Evolutionary conservation across 345 rosid genomes (phyloP).

Genomic region (Jatropha curcas): DNA sequence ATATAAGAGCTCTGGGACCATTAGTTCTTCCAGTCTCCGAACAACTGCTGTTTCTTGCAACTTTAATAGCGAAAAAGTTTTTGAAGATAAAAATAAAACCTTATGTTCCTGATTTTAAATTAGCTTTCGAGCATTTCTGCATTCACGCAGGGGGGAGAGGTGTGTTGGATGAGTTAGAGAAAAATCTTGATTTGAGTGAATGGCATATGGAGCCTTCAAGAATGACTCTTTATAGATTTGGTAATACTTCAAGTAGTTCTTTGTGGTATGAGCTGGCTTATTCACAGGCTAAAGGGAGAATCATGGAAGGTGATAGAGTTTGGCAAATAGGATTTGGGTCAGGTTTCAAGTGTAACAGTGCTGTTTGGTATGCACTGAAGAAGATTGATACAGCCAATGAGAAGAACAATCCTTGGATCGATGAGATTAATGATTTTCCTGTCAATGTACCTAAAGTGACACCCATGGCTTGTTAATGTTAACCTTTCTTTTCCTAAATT

Average conservation of each 20-base stretch:
- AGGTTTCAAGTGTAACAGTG: slow-evolving; percentile 82
- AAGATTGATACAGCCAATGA: slow-evolving; percentile 56
- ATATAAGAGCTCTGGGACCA: slow-evolving; percentile 24
- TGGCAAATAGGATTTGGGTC: slow-evolving; percentile 90
- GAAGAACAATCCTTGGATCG: slow-evolving; percentile 70
- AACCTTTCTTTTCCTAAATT: too few species aligned
- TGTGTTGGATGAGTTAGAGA: slow-evolving; percentile 75
- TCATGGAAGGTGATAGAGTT: slow-evolving; percentile 61
- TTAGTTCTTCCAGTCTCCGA: slow-evolving; percentile 28
- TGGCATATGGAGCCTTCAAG: slow-evolving; percentile 90
- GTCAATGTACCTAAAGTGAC: slow-evolving; percentile 37
- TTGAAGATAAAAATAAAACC: slow-evolving; percentile 41
- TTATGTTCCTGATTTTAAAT: slow-evolving; percentile 69
- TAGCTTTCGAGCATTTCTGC: slow-evolving; percentile 83
- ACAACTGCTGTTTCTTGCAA: slow-evolving; percentile 17
- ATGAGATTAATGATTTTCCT: slow-evolving; percentile 69
- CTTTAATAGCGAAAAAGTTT: background rate
- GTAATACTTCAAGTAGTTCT: slow-evolving; percentile 83
- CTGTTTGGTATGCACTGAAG: slow-evolving; percentile 70
- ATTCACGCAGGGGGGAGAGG: slow-evolving; percentile 85
- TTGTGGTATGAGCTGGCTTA: slow-evolving; percentile 80
- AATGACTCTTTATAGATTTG: slow-evolving; percentile 74
- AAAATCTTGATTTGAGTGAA: slow-evolving; percentile 56
- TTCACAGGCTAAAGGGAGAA: slow-evolving; percentile 74
- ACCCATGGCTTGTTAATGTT: background rate